A percentile compares a stretch with the other conserved stretches of the same genome.
These are phyloP conservation scores for Pelomyxa schiedti DNA, from an alignment of 78 protist genomes.

Conservation along the genomic window DNA sequence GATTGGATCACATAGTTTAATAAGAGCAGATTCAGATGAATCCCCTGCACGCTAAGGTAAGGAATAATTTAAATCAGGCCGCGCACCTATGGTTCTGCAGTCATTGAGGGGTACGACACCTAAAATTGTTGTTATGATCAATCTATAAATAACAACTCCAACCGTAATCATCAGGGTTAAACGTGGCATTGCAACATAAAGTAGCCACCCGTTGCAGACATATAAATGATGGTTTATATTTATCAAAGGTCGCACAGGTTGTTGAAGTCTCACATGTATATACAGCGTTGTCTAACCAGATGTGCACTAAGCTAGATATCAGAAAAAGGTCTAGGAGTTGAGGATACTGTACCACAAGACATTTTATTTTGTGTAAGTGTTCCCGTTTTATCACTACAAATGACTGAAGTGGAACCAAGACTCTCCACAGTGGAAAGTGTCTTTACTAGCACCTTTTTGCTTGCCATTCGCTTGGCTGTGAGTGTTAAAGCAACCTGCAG, in stretches of 20 bases:
- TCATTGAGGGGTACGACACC: neutral
- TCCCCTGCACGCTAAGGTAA: no score
- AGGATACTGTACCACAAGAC: no score
- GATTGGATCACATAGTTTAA: constrained; percentile 56
- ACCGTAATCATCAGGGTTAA: constrained; percentile 10
- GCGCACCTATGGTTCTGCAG: neutral
- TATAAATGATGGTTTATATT: neutral
- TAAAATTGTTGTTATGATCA: no score
- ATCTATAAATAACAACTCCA: no score
- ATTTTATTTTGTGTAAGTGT: constrained; percentile 87
- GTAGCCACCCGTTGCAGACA: neutral
- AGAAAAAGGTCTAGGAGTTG: no score
- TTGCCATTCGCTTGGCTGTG: constrained; percentile 73
- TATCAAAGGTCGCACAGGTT: constrained; percentile 2
- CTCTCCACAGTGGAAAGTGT: constrained; percentile 77
- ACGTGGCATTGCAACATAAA: constrained; percentile 37
- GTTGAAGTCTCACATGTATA: constrained; percentile 15
- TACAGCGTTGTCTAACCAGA: constrained; percentile 42
- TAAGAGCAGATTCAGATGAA: constrained; percentile 81
- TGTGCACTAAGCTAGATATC: no score
- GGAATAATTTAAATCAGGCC: no score
- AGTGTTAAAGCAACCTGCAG: constrained; percentile 67
- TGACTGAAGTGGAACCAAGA: constrained; percentile 72
- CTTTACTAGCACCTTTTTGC: constrained; percentile 69
- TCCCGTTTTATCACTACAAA: constrained; percentile 93